These are phyloP conservation scores for Jamesozyma spencerorum DNA, from an alignment of 805 yeast genomes.

Conservation along the genomic window DNA sequence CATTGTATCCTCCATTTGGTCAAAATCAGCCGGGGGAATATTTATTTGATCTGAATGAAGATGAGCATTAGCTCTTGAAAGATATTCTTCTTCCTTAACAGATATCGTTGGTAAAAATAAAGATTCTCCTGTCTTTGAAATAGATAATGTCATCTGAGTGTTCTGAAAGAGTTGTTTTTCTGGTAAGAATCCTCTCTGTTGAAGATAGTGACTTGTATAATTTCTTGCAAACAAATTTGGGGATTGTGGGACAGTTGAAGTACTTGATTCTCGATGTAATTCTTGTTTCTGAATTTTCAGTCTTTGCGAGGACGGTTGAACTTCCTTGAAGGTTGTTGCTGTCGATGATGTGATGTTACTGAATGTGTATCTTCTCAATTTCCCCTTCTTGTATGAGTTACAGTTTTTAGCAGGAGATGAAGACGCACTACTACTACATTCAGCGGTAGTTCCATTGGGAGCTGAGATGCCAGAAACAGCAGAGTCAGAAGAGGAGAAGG, in stretches of 20 bases:
- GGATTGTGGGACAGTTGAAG: neutral
- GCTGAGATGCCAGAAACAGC: too few relatives aligned
- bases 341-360: neutral
- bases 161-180: slow-evolving; percentile 11
- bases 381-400: neutral
- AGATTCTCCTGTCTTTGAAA: slow-evolving; percentile 29
- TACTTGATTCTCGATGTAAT: neutral
- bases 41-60: neutral
- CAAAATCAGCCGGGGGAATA: neutral
- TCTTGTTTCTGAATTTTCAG: neutral
- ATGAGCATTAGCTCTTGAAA: slow-evolving; percentile 13
- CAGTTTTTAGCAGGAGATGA: neutral
- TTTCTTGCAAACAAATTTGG: neutral
- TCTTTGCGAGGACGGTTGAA: neutral
- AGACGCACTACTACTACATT: too few relatives aligned
- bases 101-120: slow-evolving; percentile 29
- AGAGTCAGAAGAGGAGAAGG: too few relatives aligned
- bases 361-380: neutral
- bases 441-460: too few relatives aligned
- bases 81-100: slow-evolving; percentile 24
- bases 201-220: slow-evolving; percentile 11
- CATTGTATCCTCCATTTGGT: neutral
- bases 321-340: neutral
- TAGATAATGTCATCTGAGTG: slow-evolving; percentile 17
- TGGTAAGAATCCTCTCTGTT: slow-evolving; percentile 20